Base-by-base conservation (phyloP, 305 asterid species). In the Plantago coronopus region DNA sequence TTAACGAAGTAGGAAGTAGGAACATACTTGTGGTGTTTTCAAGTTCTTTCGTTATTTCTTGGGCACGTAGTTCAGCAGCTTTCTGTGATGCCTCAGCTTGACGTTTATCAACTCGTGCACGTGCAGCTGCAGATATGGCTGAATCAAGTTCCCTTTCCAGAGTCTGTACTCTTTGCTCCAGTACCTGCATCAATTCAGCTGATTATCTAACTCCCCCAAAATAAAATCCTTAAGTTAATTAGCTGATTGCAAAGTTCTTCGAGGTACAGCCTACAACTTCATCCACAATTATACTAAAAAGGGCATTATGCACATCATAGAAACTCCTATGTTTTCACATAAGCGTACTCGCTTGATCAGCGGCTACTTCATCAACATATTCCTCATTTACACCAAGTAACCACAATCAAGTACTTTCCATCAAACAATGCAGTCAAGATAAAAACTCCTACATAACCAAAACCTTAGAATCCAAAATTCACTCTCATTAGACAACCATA, bases 61-160 rank as follows among this genome's bases (percentile, higher is more conserved):
- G 83, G 6, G 90, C 83, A 37, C 81, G 95, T 43, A 88, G 69
- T 66, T 91, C 95, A 29, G 98, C 93, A 74, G 95, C 88, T 71
- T 83, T 91, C 72, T 91, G 95, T 22, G 83, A 82, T n/a, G 85
- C 87, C 84, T 88, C 95, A 31, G 95, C 98, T 66, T 83, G 95
- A 27, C 98, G 86, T 74, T 86, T 91, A 48, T 91, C 95, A 21
- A 79, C 82, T 3, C 96, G 95, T 51, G 98, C 95, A 66, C 69
- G 95, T 25, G 98, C 96, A 67, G 98, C 95, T 51, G 95, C 96
- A 20, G 96, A 86, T 61, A 91, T 91, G 55, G 98, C 83, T 59
- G 91, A 78, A 79, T 91, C 98, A 13, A 91, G 83, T 81, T 88
- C 95, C 71, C 90, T 74, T 70, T 84, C 96, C 76, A 91, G 78